Conservation (phyloP, 345 rosid genomes). For the Sonneratia caseolaris region DNA sequence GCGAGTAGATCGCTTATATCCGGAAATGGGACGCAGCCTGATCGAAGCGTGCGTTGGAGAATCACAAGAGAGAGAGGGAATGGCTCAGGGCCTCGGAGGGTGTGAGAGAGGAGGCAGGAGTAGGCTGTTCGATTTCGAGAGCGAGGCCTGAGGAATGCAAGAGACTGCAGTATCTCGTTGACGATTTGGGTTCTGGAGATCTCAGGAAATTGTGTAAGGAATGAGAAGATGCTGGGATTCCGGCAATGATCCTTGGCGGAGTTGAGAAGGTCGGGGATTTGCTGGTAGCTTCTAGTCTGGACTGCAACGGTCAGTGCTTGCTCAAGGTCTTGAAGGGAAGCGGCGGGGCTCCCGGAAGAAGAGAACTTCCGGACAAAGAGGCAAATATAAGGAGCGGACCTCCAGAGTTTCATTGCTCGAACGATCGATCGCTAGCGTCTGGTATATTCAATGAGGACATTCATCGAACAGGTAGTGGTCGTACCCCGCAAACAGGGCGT, state of each 20-base stretch:
- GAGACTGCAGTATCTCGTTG: constrained; percentile 59
- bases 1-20: constrained; percentile 52
- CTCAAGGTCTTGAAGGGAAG: constrained; percentile 37
- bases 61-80: constrained; percentile 58
- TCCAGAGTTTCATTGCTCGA: constrained; percentile 15
- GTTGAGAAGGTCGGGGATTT: constrained; percentile 50
- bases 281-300: constrained; percentile 41
- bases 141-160: constrained; percentile 50
- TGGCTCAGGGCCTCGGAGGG: constrained; percentile 52
- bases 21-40: constrained; percentile 58
- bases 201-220: constrained; percentile 41
- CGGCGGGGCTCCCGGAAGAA: constrained; percentile 16
- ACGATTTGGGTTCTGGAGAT: constrained; percentile 31
- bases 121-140: constrained; percentile 36
- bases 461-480: constrained; percentile 12
- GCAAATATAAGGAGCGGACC: constrained; percentile 6
- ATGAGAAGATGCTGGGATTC: constrained; percentile 51
- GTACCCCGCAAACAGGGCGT: background rate
- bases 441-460: background rate
- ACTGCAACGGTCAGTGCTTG: constrained; percentile 43
- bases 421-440: background rate
- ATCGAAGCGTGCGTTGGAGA: constrained; percentile 63
- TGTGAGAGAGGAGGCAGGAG: constrained; percentile 50
- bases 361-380: constrained; percentile 2
- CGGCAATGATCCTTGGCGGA: constrained; percentile 26